These are phyloP conservation scores for Schizothecium vesticola DNA, from an alignment of 495 filamentous ascomycete genomes.

Conservation along the genomic window DNA sequence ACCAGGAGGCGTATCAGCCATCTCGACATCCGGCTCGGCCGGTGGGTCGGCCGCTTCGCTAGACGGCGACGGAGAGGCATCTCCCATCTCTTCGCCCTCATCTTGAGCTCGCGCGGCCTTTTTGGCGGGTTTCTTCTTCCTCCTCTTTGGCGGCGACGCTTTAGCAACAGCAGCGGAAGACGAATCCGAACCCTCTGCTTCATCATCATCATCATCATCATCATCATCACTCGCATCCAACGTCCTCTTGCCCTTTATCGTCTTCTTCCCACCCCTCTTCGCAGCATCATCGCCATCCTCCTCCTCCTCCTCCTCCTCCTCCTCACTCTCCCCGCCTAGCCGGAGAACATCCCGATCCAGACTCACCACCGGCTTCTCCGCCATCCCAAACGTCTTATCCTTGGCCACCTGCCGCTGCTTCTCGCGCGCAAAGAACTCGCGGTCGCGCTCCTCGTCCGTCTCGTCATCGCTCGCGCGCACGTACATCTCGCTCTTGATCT, in stretches of 20 bases:
- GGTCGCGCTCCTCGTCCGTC: conserved; percentile 57
- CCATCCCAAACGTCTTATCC: conserved; percentile 25
- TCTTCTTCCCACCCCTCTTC: background rate
- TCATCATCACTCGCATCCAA: background rate
- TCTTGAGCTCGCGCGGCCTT: background rate
- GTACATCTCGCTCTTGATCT: conserved; percentile 79
- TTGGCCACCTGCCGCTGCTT: conserved; percentile 34
- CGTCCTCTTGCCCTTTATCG: background rate
- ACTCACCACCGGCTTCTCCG: background rate
- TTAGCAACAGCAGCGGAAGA: background rate
- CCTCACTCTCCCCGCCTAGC: background rate
- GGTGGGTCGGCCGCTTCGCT: background rate
- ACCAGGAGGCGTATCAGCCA: conserved; percentile 21
- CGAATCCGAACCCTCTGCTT: background rate
- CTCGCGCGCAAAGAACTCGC: conserved; percentile 69
- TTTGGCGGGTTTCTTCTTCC: conserved; percentile 6
- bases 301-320: conserved; percentile 9
- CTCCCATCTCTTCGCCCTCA: background rate
- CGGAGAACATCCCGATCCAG: background rate
- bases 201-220: conserved; percentile 6
- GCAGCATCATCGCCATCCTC: conserved; percentile 2
- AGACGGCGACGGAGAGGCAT: background rate
- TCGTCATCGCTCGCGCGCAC: conserved; percentile 78
- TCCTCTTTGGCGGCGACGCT: conserved; percentile 7
- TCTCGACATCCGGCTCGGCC: conserved; percentile 13